Percentiles rank a stretch among this genome's conserved stretches.
Evolutionary conservation across 78 protist genomes (phyloP).

Genomic region (Protostelium mycophagum): DNA sequence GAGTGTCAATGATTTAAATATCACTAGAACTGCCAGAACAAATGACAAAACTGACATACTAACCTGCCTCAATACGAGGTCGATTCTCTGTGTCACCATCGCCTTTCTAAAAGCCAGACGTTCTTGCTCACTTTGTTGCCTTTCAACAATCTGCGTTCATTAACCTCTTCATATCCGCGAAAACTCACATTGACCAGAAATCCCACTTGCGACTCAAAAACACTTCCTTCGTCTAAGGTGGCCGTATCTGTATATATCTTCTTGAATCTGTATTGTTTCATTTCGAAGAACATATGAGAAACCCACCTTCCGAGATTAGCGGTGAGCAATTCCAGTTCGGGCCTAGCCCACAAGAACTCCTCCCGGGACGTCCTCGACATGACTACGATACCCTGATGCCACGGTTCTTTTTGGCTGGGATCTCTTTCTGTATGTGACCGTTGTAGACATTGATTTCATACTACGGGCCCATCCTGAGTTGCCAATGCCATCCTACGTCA

Average conservation of each 20-base stretch:
- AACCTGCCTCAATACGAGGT: not conserved
- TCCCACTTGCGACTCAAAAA: not conserved
- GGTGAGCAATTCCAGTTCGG: not conserved
- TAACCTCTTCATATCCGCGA: no score
- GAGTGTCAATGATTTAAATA: no score
- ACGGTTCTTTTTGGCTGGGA: no score
- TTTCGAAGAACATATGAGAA: no score
- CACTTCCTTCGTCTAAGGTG: not conserved
- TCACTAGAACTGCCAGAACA: no score
- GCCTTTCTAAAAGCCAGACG: not conserved
- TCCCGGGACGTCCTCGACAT: not conserved
- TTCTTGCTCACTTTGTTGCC: not conserved
- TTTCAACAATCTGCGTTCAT: not conserved
- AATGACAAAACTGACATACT: no score
- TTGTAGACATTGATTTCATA: not conserved
- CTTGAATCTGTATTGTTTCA: not conserved
- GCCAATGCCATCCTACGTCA: no score
- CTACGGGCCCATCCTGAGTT: not conserved
- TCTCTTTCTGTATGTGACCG: not conserved
- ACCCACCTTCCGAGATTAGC: not conserved
- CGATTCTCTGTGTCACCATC: not conserved
- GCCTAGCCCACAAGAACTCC: not conserved
- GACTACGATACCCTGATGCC: not conserved
- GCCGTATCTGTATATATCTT: not conserved
- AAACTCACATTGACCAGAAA: not conserved